A percentile compares a stretch with the other conserved stretches of the same genome.
Evolutionary conservation across 2,329 filamentous ascomycete genomes (phyloP).

Genomic region (Trichophyton benhamiae): DNA sequence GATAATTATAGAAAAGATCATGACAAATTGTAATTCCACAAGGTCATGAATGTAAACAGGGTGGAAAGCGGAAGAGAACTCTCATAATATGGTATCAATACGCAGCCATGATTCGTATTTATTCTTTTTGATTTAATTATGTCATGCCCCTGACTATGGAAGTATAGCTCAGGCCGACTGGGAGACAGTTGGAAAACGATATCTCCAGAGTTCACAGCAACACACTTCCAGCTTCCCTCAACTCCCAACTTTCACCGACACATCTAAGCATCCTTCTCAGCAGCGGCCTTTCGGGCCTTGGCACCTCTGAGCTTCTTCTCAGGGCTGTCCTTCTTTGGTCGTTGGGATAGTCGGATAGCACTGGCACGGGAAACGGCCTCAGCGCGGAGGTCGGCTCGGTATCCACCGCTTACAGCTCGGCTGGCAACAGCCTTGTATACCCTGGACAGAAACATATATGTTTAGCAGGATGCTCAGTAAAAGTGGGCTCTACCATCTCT

Average conservation of each 20-base stretch:
- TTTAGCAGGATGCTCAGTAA: conserved; percentile 11
- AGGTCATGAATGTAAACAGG: not conserved
- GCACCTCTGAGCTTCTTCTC: conserved; percentile 65
- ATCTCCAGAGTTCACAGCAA: not conserved
- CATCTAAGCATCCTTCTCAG: conserved; percentile 27
- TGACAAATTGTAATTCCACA: not conserved
- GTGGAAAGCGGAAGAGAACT: no score
- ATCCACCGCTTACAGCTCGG: conserved; percentile 68
- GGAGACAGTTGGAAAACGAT: not conserved
- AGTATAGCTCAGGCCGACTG: not conserved
- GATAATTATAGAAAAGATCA: not conserved
- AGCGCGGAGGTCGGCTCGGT: conserved; percentile 67
- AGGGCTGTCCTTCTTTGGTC: conserved; percentile 60
- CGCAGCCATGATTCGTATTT: conserved; percentile 2
- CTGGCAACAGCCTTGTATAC: conserved; percentile 82
- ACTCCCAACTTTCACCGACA: not conserved
- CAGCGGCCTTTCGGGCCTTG: conserved; percentile 60
- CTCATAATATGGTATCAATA: not conserved
- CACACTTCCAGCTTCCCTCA: conserved; percentile 1
- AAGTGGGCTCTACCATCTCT: not conserved
- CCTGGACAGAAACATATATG: conserved; percentile 36
- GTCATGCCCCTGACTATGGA: not conserved
- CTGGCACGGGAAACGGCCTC: conserved; percentile 75
- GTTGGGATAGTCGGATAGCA: conserved; percentile 70
- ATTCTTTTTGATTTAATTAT: not conserved